phyloP scores from a whole-genome alignment of 805 yeast species.

The Kregervanrija delftensis region DNA sequence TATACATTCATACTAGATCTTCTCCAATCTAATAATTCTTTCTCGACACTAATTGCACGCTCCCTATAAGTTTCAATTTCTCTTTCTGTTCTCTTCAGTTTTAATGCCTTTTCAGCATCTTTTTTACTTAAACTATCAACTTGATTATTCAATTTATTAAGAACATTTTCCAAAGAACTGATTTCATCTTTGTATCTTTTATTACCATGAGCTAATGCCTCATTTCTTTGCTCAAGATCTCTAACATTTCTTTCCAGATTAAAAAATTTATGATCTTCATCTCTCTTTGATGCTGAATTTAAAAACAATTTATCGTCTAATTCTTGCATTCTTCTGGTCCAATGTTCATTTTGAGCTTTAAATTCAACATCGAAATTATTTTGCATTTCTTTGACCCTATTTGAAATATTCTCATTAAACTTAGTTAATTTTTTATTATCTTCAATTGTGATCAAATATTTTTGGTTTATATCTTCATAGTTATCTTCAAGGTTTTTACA shows the following conservation, averaged over 20 bases:
- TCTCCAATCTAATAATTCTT: constrained; percentile 53
- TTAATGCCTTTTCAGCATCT: constrained; percentile 37
- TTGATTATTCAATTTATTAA: constrained; percentile 38
- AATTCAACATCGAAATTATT: constrained; percentile 45
- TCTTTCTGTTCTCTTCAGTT: constrained; percentile 43
- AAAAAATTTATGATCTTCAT: constrained; percentile 44
- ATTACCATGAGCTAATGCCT: constrained; percentile 43
- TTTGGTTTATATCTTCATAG: constrained; percentile 13
- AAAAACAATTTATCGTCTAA: constrained; percentile 45
- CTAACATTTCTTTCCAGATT: constrained; percentile 46
- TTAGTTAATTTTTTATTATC: constrained; percentile 61
- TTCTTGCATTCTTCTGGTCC: constrained; percentile 50
- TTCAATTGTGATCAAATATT: constrained; percentile 48
- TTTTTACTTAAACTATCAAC: constrained; percentile 36
- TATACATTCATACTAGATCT: background rate
- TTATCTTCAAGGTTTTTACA: constrained; percentile 13
- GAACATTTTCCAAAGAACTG: constrained; percentile 44
- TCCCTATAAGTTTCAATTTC: constrained; percentile 52
- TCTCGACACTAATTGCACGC: constrained; percentile 43
- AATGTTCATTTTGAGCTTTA: constrained; percentile 42
- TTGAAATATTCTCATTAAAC: constrained; percentile 43
- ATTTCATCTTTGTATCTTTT: constrained; percentile 54
- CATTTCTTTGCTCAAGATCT: constrained; percentile 45
- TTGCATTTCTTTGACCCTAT: constrained; percentile 40
- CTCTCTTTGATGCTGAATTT: constrained; percentile 41